Evolutionary conservation across 2,329 filamentous ascomycete genomes (phyloP).

Genomic region (Clathrospora elynae): DNA sequence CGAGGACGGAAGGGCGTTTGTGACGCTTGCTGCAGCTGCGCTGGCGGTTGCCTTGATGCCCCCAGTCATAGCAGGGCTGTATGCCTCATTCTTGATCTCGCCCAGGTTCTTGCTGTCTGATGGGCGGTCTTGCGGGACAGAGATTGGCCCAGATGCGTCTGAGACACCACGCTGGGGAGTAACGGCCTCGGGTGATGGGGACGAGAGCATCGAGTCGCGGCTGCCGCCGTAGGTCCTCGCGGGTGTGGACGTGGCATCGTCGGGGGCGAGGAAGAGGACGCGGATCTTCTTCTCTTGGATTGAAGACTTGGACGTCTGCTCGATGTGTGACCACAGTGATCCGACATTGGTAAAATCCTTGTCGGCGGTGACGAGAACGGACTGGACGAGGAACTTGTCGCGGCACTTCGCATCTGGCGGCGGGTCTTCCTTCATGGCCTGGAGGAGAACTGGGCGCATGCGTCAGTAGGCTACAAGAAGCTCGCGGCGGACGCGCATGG

Average conservation of each 20-base stretch:
- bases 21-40: conserved; percentile 57
- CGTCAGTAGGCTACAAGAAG: conserved; percentile 32
- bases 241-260: conserved; percentile 50
- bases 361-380: conserved; percentile 79
- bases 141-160: conserved; percentile 46
- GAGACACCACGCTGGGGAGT: conserved; percentile 52
- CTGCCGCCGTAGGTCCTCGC: conserved; percentile 43
- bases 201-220: conserved; percentile 52
- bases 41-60: conserved; percentile 47
- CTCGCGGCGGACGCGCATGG: conserved; percentile 17
- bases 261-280: conserved; percentile 78
- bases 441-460: conserved; percentile 74
- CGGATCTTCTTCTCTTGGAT: conserved; percentile 96
- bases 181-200: conserved; percentile 56
- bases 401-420: conserved; percentile 84
- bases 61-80: conserved; percentile 47
- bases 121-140: conserved; percentile 48
- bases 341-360: conserved; percentile 82
- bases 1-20: conserved; percentile 54
- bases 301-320: conserved; percentile 74
- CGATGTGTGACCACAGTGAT: conserved; percentile 76
- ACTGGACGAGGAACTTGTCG: conserved; percentile 98
- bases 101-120: conserved; percentile 48
- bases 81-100: conserved; percentile 49
- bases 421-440: conserved; percentile 97